Conservation (phyloP, 2,329 filamentous ascomycete species). For the Phyllosticta citribraziliensis region DNA sequence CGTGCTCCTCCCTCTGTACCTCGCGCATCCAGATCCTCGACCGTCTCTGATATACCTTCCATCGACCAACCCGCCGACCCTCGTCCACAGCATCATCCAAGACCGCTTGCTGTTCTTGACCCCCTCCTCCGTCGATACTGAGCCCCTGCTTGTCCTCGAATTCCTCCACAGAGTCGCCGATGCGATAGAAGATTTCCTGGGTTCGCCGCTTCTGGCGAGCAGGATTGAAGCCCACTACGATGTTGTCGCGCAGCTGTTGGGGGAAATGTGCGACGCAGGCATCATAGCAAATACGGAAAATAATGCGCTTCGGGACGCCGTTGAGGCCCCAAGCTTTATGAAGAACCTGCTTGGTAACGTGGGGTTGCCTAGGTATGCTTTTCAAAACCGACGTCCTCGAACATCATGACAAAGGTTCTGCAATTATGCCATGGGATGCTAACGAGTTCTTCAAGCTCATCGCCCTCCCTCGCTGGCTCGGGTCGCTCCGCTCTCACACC, state of each 20-base stretch:
- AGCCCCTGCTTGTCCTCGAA: constrained; percentile 82
- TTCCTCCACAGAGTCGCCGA: constrained; percentile 91
- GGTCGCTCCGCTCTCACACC: constrained; percentile 14
- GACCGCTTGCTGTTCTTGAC: constrained; percentile 79
- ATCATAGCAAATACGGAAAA: constrained; percentile 84
- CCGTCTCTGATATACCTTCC: constrained; percentile 81
- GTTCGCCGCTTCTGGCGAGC: constrained; percentile 70
- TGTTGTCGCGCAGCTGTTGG: constrained; percentile 83
- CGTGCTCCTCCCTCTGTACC: constrained; percentile 75
- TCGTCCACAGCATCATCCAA: constrained; percentile 81
- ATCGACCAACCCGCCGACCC: constrained; percentile 71
- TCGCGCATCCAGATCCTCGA: constrained; percentile 68
- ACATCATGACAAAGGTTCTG: neutral
- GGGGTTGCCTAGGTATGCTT: constrained; percentile 60
- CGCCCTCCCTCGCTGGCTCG: constrained; percentile 4
- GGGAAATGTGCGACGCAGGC: constrained; percentile 93
- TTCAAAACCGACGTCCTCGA: neutral
- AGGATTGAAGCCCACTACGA: constrained; percentile 90
- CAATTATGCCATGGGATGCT: neutral
- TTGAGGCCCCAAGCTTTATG: constrained; percentile 85
- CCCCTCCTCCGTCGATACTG: constrained; percentile 75
- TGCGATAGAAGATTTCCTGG: constrained; percentile 87
- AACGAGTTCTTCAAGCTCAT: neutral
- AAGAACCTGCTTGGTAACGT: constrained; percentile 84
- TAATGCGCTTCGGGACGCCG: constrained; percentile 81